These are phyloP conservation scores for Termitomyces sp. DNA, from an alignment of 768 basidiomycete genomes.

Conservation along the genomic window DNA sequence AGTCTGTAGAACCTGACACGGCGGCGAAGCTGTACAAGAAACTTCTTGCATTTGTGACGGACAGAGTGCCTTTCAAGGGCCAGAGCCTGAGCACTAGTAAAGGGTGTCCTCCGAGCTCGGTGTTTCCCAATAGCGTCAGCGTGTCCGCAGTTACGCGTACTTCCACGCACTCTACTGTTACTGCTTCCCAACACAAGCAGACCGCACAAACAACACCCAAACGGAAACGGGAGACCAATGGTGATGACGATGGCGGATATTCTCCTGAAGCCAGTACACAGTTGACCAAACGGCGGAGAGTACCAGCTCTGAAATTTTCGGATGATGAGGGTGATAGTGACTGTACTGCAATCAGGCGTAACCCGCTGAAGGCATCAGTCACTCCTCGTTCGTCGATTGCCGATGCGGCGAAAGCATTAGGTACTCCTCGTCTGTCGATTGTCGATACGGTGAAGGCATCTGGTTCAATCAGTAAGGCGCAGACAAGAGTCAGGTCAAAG, in stretches of 20 bases:
- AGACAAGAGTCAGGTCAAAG: neutral
- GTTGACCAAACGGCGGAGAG: neutral
- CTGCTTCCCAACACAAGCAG: neutral
- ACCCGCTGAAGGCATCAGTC: neutral
- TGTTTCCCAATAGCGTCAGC: neutral
- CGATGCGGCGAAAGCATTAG: neutral
- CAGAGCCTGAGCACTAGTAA: neutral
- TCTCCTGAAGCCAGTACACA: neutral
- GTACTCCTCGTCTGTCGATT: neutral
- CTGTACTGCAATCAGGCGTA: neutral
- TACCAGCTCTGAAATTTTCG: neutral
- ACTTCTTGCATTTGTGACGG: slow-evolving; percentile 6
- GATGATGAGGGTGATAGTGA: slow-evolving; percentile 1
- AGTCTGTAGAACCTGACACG: neutral
- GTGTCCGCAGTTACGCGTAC: neutral
- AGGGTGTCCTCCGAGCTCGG: neutral
- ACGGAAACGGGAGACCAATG: neutral
- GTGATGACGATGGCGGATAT: neutral
- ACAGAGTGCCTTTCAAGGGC: slow-evolving; percentile 3
- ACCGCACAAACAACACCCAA: neutral
- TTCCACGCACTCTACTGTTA: too few relatives aligned
- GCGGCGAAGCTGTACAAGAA: slow-evolving; percentile 7
- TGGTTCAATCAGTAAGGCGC: neutral
- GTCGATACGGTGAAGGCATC: neutral
- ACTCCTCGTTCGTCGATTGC: too few relatives aligned